Evolutionary conservation across 1,139 yeast genomes (phyloP).

Genomic region (Arxiozyma heterogenica): DNA sequence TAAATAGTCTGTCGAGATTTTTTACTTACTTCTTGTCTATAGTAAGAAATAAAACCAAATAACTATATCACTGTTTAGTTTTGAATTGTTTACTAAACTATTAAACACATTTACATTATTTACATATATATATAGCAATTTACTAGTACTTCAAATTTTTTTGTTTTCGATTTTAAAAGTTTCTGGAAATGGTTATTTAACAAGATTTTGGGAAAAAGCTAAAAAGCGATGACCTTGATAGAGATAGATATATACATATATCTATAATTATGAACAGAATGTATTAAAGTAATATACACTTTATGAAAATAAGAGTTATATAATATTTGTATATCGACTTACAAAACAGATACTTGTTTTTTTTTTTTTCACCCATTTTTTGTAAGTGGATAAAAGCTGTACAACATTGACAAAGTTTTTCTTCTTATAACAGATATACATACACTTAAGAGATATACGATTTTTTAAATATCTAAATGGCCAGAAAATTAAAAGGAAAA

Average conservation of each 20-base stretch:
- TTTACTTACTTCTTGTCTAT: too few relatives aligned
- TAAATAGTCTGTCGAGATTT: too few relatives aligned
- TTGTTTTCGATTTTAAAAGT: neutral
- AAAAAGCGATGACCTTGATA: neutral
- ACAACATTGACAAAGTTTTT: neutral
- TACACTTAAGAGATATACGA: neutral
- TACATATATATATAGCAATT: too few relatives aligned
- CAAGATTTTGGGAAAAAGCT: too few relatives aligned
- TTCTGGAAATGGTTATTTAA: too few relatives aligned
- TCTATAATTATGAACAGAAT: neutral
- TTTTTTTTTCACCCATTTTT: neutral
- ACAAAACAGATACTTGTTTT: neutral
- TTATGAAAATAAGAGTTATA: too few relatives aligned
- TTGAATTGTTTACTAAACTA: too few relatives aligned
- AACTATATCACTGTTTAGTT: too few relatives aligned
- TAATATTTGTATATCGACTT: neutral
- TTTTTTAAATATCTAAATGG: constrained; percentile 16
- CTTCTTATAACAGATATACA: neutral
- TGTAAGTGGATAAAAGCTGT: neutral
- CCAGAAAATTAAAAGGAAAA: constrained; percentile 28
- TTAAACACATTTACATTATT: too few relatives aligned
- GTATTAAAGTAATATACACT: neutral
- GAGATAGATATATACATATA: too few relatives aligned
- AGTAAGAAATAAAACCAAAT: too few relatives aligned
- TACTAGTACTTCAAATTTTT: neutral